These are phyloP conservation scores for Lenwebbia sp. DNA, from an alignment of 345 rosid species.

Conservation along the genomic window DNA sequence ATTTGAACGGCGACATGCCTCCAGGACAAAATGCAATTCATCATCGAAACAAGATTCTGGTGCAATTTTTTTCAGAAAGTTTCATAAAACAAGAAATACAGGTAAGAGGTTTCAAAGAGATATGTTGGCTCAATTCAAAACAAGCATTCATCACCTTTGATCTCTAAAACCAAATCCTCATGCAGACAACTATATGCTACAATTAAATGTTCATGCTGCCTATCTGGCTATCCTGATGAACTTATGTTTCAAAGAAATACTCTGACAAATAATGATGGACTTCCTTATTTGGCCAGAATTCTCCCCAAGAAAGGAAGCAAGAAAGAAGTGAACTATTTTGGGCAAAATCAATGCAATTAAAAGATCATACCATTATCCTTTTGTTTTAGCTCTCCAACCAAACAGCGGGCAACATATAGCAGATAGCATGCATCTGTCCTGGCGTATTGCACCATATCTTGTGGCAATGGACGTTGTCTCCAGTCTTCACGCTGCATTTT, in stretches of 20 bases:
- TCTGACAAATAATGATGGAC: background rate
- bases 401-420: slow-evolving; percentile 49
- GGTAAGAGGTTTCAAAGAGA: background rate
- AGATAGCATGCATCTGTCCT: slow-evolving; percentile 81
- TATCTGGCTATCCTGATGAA: background rate
- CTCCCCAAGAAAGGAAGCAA: background rate
- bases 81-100: slow-evolving; percentile 14
- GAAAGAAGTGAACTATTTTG: background rate
- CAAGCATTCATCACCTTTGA: background rate
- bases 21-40: slow-evolving; percentile 55
- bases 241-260: background rate
- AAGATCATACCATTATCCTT: slow-evolving; percentile 39
- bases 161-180: background rate
- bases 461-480: slow-evolving; percentile 88
- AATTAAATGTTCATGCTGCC: background rate
- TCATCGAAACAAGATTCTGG: slow-evolving; percentile 67
- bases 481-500: slow-evolving; percentile 84
- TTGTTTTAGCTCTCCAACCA: slow-evolving; percentile 59
- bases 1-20: slow-evolving; percentile 89
- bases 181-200: background rate
- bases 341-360: background rate
- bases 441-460: slow-evolving; percentile 76
- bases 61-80: slow-evolving; percentile 27
- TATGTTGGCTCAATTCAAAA: background rate
- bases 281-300: background rate